Evolutionary conservation across 2,329 filamentous ascomycete species (phyloP).

Genomic region (Aspergillus tamarii): DNA sequence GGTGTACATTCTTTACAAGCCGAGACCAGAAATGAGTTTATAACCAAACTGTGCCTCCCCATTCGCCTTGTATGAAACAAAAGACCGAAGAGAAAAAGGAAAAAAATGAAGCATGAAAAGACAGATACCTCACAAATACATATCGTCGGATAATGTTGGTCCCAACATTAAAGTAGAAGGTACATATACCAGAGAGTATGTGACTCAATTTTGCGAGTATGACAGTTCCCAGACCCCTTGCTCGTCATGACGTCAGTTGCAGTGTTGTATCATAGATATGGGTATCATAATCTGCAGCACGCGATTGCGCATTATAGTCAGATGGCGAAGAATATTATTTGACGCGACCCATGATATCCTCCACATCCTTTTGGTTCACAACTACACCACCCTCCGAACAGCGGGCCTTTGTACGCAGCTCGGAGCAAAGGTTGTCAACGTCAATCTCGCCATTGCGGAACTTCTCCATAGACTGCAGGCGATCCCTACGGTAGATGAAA

Average conservation of each 20-base stretch:
- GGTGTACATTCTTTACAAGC: constrained; percentile 7
- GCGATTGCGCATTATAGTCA: neutral
- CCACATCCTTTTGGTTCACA: constrained; percentile 85
- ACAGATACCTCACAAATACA: constrained; percentile 2
- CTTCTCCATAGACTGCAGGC: constrained; percentile 81
- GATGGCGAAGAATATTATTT: constrained; percentile 21
- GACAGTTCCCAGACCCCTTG: constrained; percentile 13
- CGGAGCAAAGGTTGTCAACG: constrained; percentile 87
- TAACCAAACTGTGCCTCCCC: constrained; percentile 9
- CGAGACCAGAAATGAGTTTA: neutral
- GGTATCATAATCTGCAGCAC: constrained; percentile 28
- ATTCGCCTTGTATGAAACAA: constrained; percentile 11
- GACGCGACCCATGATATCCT: constrained; percentile 66
- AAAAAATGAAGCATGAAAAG: constrained; percentile 1
- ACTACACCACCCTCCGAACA: constrained; percentile 88
- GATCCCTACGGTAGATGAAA: constrained; percentile 68
- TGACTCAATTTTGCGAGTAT: constrained; percentile 8
- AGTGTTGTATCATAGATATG: constrained; percentile 22
- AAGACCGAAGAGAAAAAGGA: constrained; percentile 6
- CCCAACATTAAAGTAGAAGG: neutral
- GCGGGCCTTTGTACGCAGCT: constrained; percentile 92
- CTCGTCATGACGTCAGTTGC: constrained; percentile 17
- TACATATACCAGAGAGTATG: constrained; percentile 3
- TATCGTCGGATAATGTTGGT: constrained; percentile 6
- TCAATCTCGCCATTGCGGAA: constrained; percentile 92